Conservation (phyloP, 495 filamentous ascomycete genomes). For the Aspergillus steynii region DNA sequence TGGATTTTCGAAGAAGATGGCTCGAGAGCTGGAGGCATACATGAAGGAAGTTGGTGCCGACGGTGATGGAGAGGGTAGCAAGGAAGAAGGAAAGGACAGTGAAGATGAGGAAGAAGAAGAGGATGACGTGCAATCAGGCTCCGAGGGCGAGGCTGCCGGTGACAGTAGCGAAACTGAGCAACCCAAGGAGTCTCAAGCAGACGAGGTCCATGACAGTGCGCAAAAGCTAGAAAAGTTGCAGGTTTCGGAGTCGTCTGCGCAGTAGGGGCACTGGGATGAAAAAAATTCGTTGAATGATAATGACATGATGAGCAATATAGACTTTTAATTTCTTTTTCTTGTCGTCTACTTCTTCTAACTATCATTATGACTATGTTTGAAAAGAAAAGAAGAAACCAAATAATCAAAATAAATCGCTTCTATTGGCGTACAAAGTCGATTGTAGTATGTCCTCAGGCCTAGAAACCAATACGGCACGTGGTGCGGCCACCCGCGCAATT, state of each 20-base stretch:
- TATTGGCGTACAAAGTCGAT: background rate
- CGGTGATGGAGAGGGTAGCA: slow-evolving; percentile 48
- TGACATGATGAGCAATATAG: slow-evolving; percentile 39
- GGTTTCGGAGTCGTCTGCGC: slow-evolving; percentile 30
- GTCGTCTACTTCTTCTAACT: background rate
- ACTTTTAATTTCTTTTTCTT: slow-evolving; percentile 17
- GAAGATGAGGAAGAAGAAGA: slow-evolving; percentile 32
- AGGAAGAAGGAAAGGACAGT: slow-evolving; percentile 44
- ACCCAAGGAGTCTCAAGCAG: slow-evolving; percentile 15
- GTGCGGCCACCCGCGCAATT: slow-evolving; percentile 45
- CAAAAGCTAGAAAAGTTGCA: slow-evolving; percentile 34
- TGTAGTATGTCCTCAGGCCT: background rate
- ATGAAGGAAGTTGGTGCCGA: slow-evolving; percentile 72
- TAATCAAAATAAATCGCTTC: background rate
- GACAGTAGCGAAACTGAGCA: slow-evolving; percentile 18
- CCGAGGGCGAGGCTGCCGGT: slow-evolving; percentile 21
- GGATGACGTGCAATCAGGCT: background rate
- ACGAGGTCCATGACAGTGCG: slow-evolving; percentile 35
- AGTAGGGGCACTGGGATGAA: slow-evolving; percentile 8
- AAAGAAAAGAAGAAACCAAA: background rate
- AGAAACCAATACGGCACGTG: slow-evolving; percentile 32
- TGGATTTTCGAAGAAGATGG: slow-evolving; percentile 94
- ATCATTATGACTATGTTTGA: background rate
- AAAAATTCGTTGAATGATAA: slow-evolving; percentile 22
- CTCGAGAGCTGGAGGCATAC: slow-evolving; percentile 86